Conservation (phyloP, 1,284 basidiomycete genomes). For the Ganoderma sinense region DNA sequence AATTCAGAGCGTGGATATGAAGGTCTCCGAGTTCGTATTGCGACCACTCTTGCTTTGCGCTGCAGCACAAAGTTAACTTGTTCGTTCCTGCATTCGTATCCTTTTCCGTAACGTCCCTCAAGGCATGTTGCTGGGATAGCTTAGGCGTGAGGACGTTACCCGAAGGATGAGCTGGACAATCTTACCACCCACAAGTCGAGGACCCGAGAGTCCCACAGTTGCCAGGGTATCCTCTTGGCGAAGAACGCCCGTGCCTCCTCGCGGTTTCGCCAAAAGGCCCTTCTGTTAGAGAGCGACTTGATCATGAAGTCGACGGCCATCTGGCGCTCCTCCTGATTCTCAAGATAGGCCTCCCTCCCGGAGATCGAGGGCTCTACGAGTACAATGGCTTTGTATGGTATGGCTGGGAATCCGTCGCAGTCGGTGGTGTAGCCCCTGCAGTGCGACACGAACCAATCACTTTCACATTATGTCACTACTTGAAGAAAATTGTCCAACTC, state of each 20-base stretch:
- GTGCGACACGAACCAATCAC: no score
- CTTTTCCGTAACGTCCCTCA: slow-evolving; percentile 8
- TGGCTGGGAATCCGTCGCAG: not conserved
- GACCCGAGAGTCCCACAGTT: slow-evolving; percentile 23
- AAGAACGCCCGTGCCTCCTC: slow-evolving; percentile 21
- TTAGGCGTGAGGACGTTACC: not conserved
- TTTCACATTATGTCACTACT: not conserved
- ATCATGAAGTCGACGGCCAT: slow-evolving; percentile 10
- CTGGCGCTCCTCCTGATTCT: slow-evolving; percentile 6
- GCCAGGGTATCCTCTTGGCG: slow-evolving; percentile 23
- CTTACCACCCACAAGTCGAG: slow-evolving; percentile 21
- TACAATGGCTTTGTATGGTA: slow-evolving; percentile 16
- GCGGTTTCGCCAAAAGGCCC: slow-evolving; percentile 18
- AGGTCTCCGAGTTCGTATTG: slow-evolving; percentile 9
- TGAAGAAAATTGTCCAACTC: slow-evolving; percentile 1
- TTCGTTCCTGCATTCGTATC: not conserved
- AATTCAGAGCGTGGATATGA: slow-evolving; percentile 3
- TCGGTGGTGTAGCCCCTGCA: not conserved
- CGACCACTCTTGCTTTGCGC: slow-evolving; percentile 10
- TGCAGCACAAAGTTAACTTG: slow-evolving; percentile 10
- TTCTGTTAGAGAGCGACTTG: slow-evolving; percentile 19
- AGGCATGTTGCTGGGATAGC: slow-evolving; percentile 1
- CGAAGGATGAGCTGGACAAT: not conserved
- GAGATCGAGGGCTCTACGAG: slow-evolving; percentile 22
- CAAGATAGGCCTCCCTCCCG: slow-evolving; percentile 2